Percentiles rank a stretch among this genome's conserved stretches.
phyloP scores from a whole-genome alignment of 768 basidiomycete species.

The Boletales sp. region DNA sequence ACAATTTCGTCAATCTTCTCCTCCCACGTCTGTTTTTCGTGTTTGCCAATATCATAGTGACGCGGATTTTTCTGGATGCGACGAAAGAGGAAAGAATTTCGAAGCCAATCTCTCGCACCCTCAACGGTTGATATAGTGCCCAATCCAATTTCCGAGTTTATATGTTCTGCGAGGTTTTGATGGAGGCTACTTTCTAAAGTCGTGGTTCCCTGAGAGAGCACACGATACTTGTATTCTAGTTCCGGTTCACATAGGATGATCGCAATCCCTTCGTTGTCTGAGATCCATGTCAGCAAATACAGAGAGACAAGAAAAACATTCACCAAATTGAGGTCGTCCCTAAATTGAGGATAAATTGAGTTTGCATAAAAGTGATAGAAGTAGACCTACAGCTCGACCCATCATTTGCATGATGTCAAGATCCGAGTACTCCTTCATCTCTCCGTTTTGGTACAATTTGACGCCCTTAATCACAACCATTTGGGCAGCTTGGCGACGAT shows the following conservation, averaged over 20 bases:
- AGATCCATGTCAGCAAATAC: not conserved
- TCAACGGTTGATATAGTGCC: constrained; percentile 70
- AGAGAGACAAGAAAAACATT: constrained; percentile 2
- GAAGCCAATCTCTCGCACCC: constrained; percentile 80
- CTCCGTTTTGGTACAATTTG: constrained; percentile 67
- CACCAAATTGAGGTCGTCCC: constrained; percentile 91
- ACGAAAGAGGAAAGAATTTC: constrained; percentile 80
- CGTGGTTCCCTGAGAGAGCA: constrained; percentile 66
- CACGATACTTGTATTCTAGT: constrained; percentile 67
- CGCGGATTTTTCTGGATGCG: constrained; percentile 81
- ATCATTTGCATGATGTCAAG: constrained; percentile 96
- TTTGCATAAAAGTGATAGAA: not conserved
- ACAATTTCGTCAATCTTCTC: constrained; percentile 71
- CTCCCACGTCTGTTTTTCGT: constrained; percentile 59
- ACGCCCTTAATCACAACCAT: constrained; percentile 94
- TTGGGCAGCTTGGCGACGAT: constrained; percentile 64
- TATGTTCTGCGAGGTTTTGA: constrained; percentile 78
- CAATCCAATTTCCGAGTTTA: constrained; percentile 91
- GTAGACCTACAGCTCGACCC: constrained; percentile 72
- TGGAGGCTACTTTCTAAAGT: constrained; percentile 86
- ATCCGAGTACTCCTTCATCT: constrained; percentile 80
- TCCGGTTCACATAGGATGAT: constrained; percentile 78
- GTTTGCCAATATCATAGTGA: constrained; percentile 66
- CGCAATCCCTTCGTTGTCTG: constrained; percentile 81
- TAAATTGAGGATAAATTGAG: constrained; percentile 24